Evolutionary conservation across 441 rosid species (phyloP).

Genomic region (Melastoma candidum): DNA sequence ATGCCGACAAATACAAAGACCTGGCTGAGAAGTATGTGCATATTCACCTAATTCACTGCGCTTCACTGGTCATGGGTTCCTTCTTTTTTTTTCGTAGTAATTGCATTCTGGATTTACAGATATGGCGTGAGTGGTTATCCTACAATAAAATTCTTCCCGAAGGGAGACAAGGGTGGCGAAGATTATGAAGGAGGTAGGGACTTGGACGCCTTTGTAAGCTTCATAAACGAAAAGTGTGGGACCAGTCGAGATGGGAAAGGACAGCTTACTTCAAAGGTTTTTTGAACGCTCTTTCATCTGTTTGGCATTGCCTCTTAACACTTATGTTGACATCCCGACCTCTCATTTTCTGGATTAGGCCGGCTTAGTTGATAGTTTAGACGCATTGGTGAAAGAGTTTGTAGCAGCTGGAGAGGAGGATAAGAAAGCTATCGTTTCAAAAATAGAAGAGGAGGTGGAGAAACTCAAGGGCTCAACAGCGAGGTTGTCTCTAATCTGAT

Average conservation of each 20-base stretch:
- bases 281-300: not conserved
- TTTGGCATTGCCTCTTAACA: too few species aligned
- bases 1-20: constrained; percentile 76
- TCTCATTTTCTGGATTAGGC: constrained; percentile 33
- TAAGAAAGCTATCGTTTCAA: constrained; percentile 56
- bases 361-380: constrained; percentile 72
- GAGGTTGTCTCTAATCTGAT: constrained; percentile 23
- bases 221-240: constrained; percentile 73
- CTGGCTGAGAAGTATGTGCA: constrained; percentile 67
- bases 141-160: constrained; percentile 83
- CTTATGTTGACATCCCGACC: too few species aligned
- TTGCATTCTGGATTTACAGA: constrained; percentile 27
- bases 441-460: constrained; percentile 62
- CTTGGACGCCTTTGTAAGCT: constrained; percentile 70
- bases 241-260: constrained; percentile 84
- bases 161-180: constrained; percentile 83
- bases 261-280: constrained; percentile 62
- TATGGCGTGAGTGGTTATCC: constrained; percentile 90
- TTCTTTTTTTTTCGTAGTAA: constrained; percentile 4
- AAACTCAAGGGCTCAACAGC: constrained; percentile 58
- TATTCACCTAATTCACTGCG: not conserved
- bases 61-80: not conserved
- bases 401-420: constrained; percentile 60
- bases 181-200: constrained; percentile 86
- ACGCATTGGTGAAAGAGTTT: constrained; percentile 70